Conservation (phyloP, 1,284 basidiomycete genomes). For the Singerocomus inundabilis region DNA sequence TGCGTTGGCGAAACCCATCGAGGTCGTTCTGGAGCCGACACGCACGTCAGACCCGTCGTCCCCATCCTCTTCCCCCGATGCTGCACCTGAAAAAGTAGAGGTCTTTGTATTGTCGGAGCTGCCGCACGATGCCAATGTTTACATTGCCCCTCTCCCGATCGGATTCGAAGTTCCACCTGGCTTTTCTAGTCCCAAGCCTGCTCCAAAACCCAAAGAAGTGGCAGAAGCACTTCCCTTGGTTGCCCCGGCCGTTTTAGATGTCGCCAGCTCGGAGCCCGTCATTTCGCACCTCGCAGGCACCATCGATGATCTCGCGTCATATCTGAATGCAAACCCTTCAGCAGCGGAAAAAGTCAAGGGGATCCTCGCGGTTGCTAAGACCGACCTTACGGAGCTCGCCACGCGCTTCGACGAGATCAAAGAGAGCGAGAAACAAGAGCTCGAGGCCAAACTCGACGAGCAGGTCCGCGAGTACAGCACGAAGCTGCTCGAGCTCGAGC, state of each 20-base stretch:
- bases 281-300: slow-evolving; percentile 90
- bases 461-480: slow-evolving; percentile 84
- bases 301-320: slow-evolving; percentile 90
- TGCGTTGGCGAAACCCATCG: slow-evolving; percentile 49
- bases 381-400: slow-evolving; percentile 81
- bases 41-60: background rate
- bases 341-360: slow-evolving; percentile 67
- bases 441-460: slow-evolving; percentile 80
- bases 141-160: slow-evolving; percentile 75
- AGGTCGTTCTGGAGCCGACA: slow-evolving; percentile 29
- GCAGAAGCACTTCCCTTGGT: slow-evolving; percentile 69
- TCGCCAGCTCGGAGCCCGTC: slow-evolving; percentile 79
- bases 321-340: slow-evolving; percentile 73
- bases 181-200: slow-evolving; percentile 57
- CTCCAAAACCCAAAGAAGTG: slow-evolving; percentile 40
- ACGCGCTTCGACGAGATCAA: slow-evolving; percentile 80
- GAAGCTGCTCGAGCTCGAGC: slow-evolving; percentile 81
- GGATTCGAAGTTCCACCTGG: slow-evolving; percentile 92
- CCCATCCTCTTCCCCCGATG: slow-evolving; percentile 10
- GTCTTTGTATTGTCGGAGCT: slow-evolving; percentile 32
- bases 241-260: slow-evolving; percentile 76
- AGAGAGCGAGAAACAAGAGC: slow-evolving; percentile 73
- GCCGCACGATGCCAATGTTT: slow-evolving; percentile 49
- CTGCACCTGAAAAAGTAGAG: slow-evolving; percentile 21
- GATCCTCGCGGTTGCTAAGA: slow-evolving; percentile 73